A percentile compares a stretch with the other conserved stretches of the same genome.
phyloP scores from a whole-genome alignment of 345 rosid genomes.

The Firmiana major region DNA sequence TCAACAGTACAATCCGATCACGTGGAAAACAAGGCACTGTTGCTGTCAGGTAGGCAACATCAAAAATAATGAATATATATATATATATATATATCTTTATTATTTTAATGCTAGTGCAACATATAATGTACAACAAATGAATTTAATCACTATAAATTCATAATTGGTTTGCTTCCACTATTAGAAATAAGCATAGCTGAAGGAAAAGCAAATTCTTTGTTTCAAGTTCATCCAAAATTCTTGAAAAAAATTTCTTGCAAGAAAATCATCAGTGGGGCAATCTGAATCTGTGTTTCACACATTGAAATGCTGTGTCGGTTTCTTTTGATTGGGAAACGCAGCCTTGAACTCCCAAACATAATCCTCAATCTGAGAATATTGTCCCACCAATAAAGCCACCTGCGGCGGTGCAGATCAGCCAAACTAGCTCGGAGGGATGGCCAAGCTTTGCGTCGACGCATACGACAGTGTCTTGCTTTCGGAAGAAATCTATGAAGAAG shows the following conservation, averaged over 20 bases:
- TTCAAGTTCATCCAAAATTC: background rate
- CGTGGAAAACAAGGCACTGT: no score
- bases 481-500: background rate
- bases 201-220: background rate
- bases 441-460: background rate
- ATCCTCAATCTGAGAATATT: background rate
- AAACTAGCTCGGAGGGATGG: background rate
- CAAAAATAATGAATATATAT: no score
- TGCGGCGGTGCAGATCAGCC: background rate
- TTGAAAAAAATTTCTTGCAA: background rate
- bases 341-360: slow-evolving; percentile 34
- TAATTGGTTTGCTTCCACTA: background rate
- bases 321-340: slow-evolving; percentile 45
- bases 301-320: slow-evolving; percentile 28
- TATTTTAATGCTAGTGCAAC: no score
- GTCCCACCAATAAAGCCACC: background rate
- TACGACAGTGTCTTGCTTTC: background rate
- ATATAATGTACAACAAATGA: no score
- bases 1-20: no score
- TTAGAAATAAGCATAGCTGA: background rate
- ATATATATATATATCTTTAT: no score
- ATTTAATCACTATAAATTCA: background rate
- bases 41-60: no score
- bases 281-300: background rate
- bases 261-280: background rate